These are phyloP conservation scores for Arabidopsis hybrid DNA, from an alignment of 441 rosid species.

Conservation along the genomic window DNA sequence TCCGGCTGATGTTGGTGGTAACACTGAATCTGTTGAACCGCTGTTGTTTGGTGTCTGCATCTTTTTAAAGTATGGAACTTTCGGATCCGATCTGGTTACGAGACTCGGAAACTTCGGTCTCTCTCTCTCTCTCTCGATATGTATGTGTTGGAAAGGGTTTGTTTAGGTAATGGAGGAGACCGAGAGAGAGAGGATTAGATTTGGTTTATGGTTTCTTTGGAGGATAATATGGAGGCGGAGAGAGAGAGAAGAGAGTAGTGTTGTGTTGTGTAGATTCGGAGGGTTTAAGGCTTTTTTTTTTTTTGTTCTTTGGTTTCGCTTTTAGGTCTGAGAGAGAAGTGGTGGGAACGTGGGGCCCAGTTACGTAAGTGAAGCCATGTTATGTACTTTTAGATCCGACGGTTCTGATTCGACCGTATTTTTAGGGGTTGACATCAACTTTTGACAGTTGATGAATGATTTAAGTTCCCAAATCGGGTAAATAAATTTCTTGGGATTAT, in stretches of 20 bases:
- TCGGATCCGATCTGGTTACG: constrained; percentile 23
- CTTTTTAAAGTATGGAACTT: constrained; percentile 25
- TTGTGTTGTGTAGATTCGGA: constrained; percentile 32
- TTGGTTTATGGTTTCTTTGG: constrained; percentile 20
- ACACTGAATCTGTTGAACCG: constrained; percentile 55
- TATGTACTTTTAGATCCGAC: constrained; percentile 29
- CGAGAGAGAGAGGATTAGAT: constrained; percentile 42
- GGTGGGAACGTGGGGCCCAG: constrained; percentile 47
- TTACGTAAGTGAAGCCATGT: constrained; percentile 22
- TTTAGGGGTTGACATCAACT: constrained; percentile 39
- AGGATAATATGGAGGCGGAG: constrained; percentile 42
- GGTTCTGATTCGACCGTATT: constrained; percentile 42
- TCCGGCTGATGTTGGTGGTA: constrained; percentile 37
- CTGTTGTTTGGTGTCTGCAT: constrained; percentile 56
- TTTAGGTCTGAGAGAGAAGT: constrained; percentile 39
- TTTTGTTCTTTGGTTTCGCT: background rate
- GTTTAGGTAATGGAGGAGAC: constrained; percentile 28
- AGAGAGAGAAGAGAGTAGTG: constrained; percentile 19
- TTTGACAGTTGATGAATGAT: constrained; percentile 23
- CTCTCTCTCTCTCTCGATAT: constrained; percentile 34
- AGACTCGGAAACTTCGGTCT: background rate
- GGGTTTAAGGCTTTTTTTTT: constrained; percentile 45
- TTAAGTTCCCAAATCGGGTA: constrained; percentile 10
- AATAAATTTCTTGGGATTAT: background rate
- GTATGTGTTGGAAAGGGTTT: background rate